Evolutionary conservation across 345 rosid species (phyloP).

Genomic region (Citrus glauca): DNA sequence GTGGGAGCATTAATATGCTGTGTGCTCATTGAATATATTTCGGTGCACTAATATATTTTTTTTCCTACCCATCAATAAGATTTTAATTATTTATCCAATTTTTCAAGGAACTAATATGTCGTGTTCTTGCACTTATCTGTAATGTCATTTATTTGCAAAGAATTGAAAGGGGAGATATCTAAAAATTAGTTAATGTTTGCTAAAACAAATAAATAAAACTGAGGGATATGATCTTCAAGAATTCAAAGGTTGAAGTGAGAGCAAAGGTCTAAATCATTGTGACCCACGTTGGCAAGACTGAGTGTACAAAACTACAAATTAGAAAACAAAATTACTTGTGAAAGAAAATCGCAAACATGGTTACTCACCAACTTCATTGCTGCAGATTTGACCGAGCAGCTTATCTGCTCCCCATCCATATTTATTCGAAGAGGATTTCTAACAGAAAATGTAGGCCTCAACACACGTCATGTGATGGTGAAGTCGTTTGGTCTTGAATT

Average conservation of each 20-base stretch:
- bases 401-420: not conserved
- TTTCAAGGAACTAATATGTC: not conserved
- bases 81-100: not conserved
- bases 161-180: not conserved
- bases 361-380: not conserved
- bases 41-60: too few relatives aligned
- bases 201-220: too few relatives aligned
- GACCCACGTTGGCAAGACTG: not conserved
- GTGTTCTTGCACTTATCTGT: not conserved
- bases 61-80: not conserved
- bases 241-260: not conserved
- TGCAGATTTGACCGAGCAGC: slow-evolving; percentile 13
- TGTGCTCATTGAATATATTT: not conserved
- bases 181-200: not conserved
- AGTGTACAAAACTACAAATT: not conserved
- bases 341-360: not conserved
- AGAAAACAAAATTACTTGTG: not conserved
- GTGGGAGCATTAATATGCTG: not conserved
- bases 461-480: not conserved
- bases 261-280: not conserved
- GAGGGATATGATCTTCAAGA: not conserved
- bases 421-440: not conserved
- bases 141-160: not conserved
- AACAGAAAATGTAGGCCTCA: not conserved
- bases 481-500: not conserved